phyloP scores from a whole-genome alignment of 257 asterid species.

The Sherardia arvensis region DNA sequence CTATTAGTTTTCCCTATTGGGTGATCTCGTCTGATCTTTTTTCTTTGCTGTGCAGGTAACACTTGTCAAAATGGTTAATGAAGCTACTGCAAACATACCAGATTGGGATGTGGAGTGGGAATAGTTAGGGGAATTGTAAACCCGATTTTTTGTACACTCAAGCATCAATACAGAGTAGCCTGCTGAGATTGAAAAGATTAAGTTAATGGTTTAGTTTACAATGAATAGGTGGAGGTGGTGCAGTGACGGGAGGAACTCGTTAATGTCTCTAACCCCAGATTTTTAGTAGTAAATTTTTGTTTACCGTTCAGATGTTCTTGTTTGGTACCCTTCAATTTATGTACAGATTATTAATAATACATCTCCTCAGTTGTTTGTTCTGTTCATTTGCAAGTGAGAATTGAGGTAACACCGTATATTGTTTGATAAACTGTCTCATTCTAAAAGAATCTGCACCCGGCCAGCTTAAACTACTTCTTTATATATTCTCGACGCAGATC shows the following conservation, averaged over 20 bases:
- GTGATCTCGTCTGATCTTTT: not conserved
- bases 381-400: not conserved
- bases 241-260: not conserved
- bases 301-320: not conserved
- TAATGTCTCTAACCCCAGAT: not conserved
- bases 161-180: not conserved
- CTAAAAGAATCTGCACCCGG: no score
- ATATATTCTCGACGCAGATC: no score
- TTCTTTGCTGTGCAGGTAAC: slow-evolving; percentile 42
- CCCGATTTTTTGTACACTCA: not conserved
- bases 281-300: not conserved
- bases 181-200: not conserved
- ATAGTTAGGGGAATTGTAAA: not conserved
- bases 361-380: not conserved
- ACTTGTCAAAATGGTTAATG: slow-evolving; percentile 81
- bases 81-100: slow-evolving; percentile 84
- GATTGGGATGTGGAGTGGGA: slow-evolving; percentile 52
- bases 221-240: not conserved
- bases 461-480: no score
- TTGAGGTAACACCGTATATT: not conserved
- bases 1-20: not conserved
- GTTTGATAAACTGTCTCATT: not conserved
- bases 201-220: not conserved
- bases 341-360: not conserved
- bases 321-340: not conserved